A percentile compares a stretch with the other conserved stretches of the same genome.
phyloP scores from a whole-genome alignment of 2,329 filamentous ascomycete species.

The Thermochaetoides dissita region DNA sequence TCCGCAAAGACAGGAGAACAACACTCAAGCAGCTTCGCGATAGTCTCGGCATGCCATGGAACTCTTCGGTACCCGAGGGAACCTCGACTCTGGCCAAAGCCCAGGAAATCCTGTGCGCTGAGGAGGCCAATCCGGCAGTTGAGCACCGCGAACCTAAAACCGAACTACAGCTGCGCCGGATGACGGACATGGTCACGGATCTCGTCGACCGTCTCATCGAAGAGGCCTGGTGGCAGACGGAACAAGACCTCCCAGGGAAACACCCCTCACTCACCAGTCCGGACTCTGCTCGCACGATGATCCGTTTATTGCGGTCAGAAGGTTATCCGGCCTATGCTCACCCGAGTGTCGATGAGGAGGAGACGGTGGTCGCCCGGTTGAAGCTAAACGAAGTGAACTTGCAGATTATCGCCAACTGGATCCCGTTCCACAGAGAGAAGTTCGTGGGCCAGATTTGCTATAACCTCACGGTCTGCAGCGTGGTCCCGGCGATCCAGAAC shows the following conservation, averaged over 20 bases:
- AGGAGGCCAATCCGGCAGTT: slow-evolving; percentile 4
- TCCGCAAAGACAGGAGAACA: background rate
- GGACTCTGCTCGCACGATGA: slow-evolving; percentile 20
- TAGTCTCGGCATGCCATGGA: slow-evolving; percentile 2
- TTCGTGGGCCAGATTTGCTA: slow-evolving; percentile 39
- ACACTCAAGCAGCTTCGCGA: slow-evolving; percentile 1
- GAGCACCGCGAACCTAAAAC: slow-evolving; percentile 12
- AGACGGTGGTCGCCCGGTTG: slow-evolving; percentile 11
- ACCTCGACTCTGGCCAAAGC: slow-evolving; percentile 5
- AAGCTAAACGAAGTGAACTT: slow-evolving; percentile 15
- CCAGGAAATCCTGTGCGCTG: slow-evolving; percentile 5
- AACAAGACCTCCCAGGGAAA: slow-evolving; percentile 11
- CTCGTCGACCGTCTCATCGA: slow-evolving; percentile 20
- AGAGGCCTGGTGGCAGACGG: slow-evolving; percentile 16
- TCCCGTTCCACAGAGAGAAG: slow-evolving; percentile 12
- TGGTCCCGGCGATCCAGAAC: slow-evolving; percentile 51
- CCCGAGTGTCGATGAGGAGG: slow-evolving; percentile 11
- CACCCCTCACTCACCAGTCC: slow-evolving; percentile 13
- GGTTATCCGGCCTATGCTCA: slow-evolving; percentile 21
- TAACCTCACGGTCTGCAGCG: slow-evolving; percentile 49
- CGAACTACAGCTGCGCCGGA: slow-evolving; percentile 12
- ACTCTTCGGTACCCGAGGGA: background rate
- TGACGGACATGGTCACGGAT: slow-evolving; percentile 14
- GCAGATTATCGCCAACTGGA: slow-evolving; percentile 18
- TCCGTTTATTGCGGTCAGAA: slow-evolving; percentile 21